Conservation (phyloP, 371 early-diverging fungal genomes). For the Mortierella sp. region DNA sequence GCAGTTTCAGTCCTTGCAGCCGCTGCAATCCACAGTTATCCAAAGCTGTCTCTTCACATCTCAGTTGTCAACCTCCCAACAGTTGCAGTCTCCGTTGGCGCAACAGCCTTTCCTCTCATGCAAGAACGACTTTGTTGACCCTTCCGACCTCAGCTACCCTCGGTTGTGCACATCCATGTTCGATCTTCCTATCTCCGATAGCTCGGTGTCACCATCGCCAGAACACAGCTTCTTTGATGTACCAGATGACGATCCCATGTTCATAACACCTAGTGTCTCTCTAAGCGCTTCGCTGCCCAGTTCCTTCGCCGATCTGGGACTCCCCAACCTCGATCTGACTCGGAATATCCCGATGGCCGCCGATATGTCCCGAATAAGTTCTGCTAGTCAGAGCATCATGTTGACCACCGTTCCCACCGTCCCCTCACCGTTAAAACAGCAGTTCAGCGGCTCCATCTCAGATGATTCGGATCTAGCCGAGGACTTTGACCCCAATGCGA, state of each 20-base stretch:
- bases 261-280: too few species aligned
- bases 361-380: too few species aligned
- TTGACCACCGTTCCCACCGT: background rate
- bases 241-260: background rate
- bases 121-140: too few species aligned
- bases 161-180: background rate
- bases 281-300: background rate
- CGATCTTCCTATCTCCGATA: conserved; percentile 3
- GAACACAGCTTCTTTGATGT: conserved; percentile 12
- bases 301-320: conserved; percentile 1
- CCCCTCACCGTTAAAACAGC: background rate
- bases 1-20: too few species aligned
- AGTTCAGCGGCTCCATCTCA: background rate
- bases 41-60: too few species aligned
- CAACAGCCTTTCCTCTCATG: too few species aligned
- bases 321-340: background rate
- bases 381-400: too few species aligned
- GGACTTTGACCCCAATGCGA: background rate
- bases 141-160: background rate
- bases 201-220: background rate
- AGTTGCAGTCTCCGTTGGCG: too few species aligned
- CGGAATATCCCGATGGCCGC: too few species aligned
- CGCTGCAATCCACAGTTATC: too few species aligned
- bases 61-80: too few species aligned
- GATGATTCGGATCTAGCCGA: conserved; percentile 8